Evolutionary conservation across 768 basidiomycete genomes (phyloP), one percentile per base, ranked within the genome.

Genomic region (Hortiboletus campestris): DNA sequence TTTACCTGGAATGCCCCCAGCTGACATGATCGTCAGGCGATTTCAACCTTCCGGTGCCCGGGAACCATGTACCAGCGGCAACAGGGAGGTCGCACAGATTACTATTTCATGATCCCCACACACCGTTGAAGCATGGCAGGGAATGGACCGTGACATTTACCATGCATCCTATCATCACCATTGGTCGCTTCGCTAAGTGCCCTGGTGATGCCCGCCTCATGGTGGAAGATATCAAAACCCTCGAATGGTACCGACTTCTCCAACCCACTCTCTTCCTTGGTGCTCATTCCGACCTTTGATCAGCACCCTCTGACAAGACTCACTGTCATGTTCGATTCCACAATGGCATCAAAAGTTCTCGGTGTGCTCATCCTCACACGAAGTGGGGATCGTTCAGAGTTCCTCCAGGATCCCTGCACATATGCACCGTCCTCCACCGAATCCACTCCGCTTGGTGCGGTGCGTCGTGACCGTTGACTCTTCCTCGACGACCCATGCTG

Each of bases 361-460:
- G 89, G 89, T 70, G 86, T 87, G 61, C 81, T 91, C 63, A 78
- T 89, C 70, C 78, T 91, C 67, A 85, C 86, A 57, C 83, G 87
- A 62, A 89, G 86, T 64, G 89, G 89, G 54, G 89, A 89, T 73
- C 84, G 88, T 59, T 74, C 75, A 61, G 81, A 79, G 69, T 86
- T 80, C 67, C 79, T 80, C 72, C 89, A 91, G 69, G 84, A 91
- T 68, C 89, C 89, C 25, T 72, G 78, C 64, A 84, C 76, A 29
- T 90, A 90, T 70, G 76, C 80, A 40, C 80, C 79, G 20, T 77
- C 80, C 31, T 78, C 79, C 61, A 83, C 86, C 3, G 83, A 84
- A 72, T 86, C 85, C 39, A 90, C 86, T n/a, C 83, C 88, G 52
- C 83, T 90, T 56, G 88, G 88, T 59, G 86, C 86, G 74, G 87